Conservation (phyloP, 306 rosid genomes). For the Vicia faba region DNA sequence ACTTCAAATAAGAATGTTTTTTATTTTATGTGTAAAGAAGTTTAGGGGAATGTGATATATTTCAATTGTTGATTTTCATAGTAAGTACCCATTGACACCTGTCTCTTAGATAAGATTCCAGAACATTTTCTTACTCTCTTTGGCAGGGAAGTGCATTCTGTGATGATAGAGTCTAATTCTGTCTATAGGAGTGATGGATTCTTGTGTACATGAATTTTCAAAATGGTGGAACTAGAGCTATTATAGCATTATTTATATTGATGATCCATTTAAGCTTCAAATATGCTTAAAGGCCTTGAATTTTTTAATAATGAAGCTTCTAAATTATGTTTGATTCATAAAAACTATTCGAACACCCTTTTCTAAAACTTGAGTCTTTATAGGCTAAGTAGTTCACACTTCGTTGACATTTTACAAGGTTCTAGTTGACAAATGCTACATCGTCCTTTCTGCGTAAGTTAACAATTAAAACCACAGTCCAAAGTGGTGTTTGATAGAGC, state of each 20-base stretch:
- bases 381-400: conserved; percentile 17
- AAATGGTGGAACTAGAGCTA: conserved; percentile 6
- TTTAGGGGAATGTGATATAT: conserved; percentile 5
- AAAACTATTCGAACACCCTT: not conserved
- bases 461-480: not conserved
- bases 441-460: conserved; percentile 1
- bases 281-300: not conserved
- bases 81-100: no score
- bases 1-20: conserved; percentile 15
- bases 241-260: conserved; percentile 5
- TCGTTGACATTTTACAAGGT: conserved; percentile 15
- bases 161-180: no score
- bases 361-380: conserved; percentile 22
- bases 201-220: no score
- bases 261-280: conserved; percentile 24
- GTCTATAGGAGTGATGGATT: no score
- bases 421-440: conserved; percentile 25
- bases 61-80: not conserved
- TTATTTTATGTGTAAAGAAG: not conserved
- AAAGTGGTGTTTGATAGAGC: conserved; percentile 15
- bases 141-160: no score
- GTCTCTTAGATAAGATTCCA: no score
- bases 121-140: no score
- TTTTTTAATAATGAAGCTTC: conserved; percentile 7
- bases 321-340: conserved; percentile 11